A percentile compares a stretch with the other conserved stretches of the same genome.
phyloP scores from a whole-genome alignment of 2,329 filamentous ascomycete genomes.

The Didymella pomorum region DNA sequence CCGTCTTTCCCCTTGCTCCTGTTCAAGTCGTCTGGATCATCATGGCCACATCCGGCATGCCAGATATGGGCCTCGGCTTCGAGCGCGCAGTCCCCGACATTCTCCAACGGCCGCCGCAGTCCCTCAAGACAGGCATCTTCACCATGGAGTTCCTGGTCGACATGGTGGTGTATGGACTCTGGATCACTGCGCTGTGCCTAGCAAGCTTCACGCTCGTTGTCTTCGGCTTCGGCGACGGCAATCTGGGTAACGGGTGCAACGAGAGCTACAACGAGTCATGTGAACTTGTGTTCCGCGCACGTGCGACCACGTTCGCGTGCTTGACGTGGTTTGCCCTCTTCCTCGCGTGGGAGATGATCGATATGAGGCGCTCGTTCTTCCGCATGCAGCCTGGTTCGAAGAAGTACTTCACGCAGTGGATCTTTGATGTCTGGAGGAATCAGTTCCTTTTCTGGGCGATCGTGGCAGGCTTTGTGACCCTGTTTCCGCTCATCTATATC shows the following conservation, averaged over 20 bases:
- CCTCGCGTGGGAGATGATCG: conserved; percentile 80
- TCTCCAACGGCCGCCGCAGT: conserved; percentile 79
- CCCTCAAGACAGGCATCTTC: conserved; percentile 50
- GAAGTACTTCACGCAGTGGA: conserved; percentile 64
- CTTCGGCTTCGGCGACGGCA: conserved; percentile 45
- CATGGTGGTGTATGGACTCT: conserved; percentile 51
- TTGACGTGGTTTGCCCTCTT: conserved; percentile 80
- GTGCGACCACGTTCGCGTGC: conserved; percentile 76
- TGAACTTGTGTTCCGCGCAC: conserved; percentile 58
- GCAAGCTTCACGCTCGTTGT: conserved; percentile 49
- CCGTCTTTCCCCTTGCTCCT: conserved; percentile 85
- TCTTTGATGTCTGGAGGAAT: conserved; percentile 73
- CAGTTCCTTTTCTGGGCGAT: conserved; percentile 65
- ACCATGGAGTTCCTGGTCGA: conserved; percentile 50
- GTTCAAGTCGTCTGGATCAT: conserved; percentile 94
- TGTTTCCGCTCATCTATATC: conserved; percentile 66
- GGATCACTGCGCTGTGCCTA: conserved; percentile 45
- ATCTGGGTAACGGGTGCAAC: conserved; percentile 48
- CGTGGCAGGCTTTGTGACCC: conserved; percentile 54
- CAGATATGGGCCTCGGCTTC: conserved; percentile 83
- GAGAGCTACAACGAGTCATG: conserved; percentile 42
- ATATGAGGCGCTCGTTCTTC: conserved; percentile 77
- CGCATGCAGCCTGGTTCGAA: conserved; percentile 71
- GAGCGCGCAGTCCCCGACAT: conserved; percentile 79
- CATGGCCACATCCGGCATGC: conserved; percentile 84